Conservation (phyloP, 2,329 filamentous ascomycete species). For the Trichoderma cornu-damae region DNA sequence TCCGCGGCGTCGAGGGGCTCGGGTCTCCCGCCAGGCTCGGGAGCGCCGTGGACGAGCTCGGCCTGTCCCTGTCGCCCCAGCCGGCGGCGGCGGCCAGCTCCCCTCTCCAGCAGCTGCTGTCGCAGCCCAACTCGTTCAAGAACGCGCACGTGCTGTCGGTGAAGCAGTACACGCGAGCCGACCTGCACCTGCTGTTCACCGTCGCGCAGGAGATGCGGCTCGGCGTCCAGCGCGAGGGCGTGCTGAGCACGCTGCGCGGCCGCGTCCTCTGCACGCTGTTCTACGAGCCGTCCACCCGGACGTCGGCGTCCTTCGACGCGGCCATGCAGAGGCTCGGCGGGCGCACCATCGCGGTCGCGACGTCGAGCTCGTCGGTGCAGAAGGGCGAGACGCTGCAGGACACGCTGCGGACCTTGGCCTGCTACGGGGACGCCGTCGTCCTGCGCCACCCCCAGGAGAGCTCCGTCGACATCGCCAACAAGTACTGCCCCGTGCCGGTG, state of each 20-base stretch:
- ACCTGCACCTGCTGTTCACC: conserved; percentile 90
- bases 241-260: conserved; percentile 79
- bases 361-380: conserved; percentile 78
- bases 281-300: conserved; percentile 95
- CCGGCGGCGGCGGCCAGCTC: conserved; percentile 51
- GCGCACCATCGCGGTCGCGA: conserved; percentile 74
- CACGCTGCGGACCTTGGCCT: conserved; percentile 85
- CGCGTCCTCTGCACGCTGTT: conserved; percentile 88
- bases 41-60: conserved; percentile 41
- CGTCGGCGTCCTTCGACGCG: conserved; percentile 91
- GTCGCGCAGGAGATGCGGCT: conserved; percentile 97
- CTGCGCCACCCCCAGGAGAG: conserved; percentile 83
- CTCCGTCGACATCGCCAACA: conserved; percentile 75
- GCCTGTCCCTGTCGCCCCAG: conserved; percentile 43
- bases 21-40: conserved; percentile 24
- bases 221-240: conserved; percentile 86
- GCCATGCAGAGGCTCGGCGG: conserved; percentile 98
- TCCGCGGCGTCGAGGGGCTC: conserved; percentile 29
- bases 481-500: conserved; percentile 83
- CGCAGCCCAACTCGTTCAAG: conserved; percentile 76
- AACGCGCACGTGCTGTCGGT: conserved; percentile 87
- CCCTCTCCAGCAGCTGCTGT: conserved; percentile 66
- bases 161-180: conserved; percentile 78
- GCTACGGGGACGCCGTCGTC: conserved; percentile 94
- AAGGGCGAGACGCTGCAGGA: conserved; percentile 95